Conservation (phyloP, 2,329 filamentous ascomycete species). For the Epicoccum sorghinum region DNA sequence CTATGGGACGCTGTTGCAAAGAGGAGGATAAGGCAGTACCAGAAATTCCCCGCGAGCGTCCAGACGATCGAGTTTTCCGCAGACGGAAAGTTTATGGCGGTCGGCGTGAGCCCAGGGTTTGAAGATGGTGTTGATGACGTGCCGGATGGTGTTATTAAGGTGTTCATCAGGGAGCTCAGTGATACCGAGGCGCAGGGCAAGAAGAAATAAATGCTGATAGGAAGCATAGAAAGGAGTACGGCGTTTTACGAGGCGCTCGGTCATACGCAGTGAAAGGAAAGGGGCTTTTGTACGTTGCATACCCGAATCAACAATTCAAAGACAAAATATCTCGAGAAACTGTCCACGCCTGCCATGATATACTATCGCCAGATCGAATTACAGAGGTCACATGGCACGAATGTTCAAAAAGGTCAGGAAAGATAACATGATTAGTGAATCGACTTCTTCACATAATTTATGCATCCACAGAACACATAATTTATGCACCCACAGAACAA, state of each 20-base stretch:
- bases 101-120: constrained; percentile 84
- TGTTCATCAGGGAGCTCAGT: constrained; percentile 82
- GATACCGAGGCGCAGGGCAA: constrained; percentile 91
- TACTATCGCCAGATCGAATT: too few species aligned
- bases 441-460: too few species aligned
- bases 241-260: constrained; percentile 8
- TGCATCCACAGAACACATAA: too few species aligned
- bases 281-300: constrained; percentile 8
- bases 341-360: too few species aligned
- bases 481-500: too few species aligned
- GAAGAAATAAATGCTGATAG: constrained; percentile 58
- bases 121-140: constrained; percentile 87
- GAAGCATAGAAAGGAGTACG: constrained; percentile 10
- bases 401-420: too few species aligned
- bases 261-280: background rate
- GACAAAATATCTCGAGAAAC: too few species aligned
- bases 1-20: constrained; percentile 93
- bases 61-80: constrained; percentile 77
- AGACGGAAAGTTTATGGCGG: constrained; percentile 78
- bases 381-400: too few species aligned
- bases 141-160: constrained; percentile 71
- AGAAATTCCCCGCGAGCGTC: constrained; percentile 79
- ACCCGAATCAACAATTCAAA: background rate
- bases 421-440: too few species aligned
- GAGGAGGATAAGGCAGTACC: constrained; percentile 86